Evolutionary conservation across 352 stramenopile genomes (phyloP).

Genomic region (Globisporangium megalacanthum): DNA sequence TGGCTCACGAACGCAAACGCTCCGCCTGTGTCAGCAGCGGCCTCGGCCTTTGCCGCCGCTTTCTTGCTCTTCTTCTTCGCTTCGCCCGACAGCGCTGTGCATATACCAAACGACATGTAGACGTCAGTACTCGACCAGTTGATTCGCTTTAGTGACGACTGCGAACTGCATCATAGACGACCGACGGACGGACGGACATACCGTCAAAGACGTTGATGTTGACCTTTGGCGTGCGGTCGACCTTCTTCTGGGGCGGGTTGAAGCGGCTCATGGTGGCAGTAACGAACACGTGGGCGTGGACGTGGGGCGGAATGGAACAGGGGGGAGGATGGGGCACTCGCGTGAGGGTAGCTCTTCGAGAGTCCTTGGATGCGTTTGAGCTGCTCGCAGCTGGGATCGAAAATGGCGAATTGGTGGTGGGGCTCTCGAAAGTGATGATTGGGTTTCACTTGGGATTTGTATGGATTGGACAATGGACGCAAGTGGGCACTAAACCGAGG

Average conservation of each 20-base stretch:
- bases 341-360: neutral
- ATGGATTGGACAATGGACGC: neutral
- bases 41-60: constrained; percentile 26
- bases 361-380: neutral
- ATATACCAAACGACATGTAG: neutral
- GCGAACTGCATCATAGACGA: too few relatives aligned
- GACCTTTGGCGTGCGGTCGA: constrained; percentile 15
- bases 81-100: constrained; percentile 8
- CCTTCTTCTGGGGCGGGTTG: constrained; percentile 10
- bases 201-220: constrained; percentile 18
- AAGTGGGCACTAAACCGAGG: neutral
- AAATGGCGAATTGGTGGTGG: constrained; percentile 2
- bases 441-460: neutral
- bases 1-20: constrained; percentile 74
- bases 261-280: constrained; percentile 12
- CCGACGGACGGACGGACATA: neutral
- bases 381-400: constrained; percentile 1
- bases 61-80: constrained; percentile 66
- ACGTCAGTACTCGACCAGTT: too few relatives aligned
- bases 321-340: neutral
- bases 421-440: neutral
- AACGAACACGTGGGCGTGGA: neutral
- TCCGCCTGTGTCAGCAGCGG: constrained; percentile 35
- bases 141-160: neutral
- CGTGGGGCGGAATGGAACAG: neutral